Evolutionary conservation across 108 stramenopile genomes (phyloP).

Genomic region (Conticribra guillardii): DNA sequence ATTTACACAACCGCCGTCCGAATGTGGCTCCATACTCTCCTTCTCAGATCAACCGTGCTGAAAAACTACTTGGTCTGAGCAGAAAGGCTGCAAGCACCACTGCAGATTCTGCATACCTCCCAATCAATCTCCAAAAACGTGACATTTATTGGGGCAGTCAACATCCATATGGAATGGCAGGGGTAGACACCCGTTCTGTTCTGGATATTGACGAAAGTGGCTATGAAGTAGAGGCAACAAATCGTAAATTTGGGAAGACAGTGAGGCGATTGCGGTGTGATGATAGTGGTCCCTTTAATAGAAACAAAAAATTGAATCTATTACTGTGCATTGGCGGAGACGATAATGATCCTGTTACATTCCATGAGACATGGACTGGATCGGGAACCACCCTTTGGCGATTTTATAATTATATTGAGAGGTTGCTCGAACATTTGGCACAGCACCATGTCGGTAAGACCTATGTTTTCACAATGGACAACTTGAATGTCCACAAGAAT

Average conservation of each 20-base stretch:
- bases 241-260: slow-evolving; percentile 16
- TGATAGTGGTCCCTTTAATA: slow-evolving; percentile 11
- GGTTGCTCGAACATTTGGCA: slow-evolving; percentile 11
- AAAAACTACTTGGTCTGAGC: slow-evolving; percentile 2
- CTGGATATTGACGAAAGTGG: slow-evolving; percentile 28
- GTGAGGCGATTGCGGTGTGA: background rate
- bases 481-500: slow-evolving; percentile 37
- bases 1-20: slow-evolving; percentile 21
- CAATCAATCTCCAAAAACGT: slow-evolving; percentile 16
- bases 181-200: background rate
- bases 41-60: slow-evolving; percentile 13
- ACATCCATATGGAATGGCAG: slow-evolving; percentile 12
- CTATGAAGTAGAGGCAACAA: slow-evolving; percentile 14
- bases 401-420: slow-evolving; percentile 24
- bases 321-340: slow-evolving; percentile 28
- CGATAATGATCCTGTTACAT: background rate
- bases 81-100: slow-evolving; percentile 24
- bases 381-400: slow-evolving; percentile 20
- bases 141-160: slow-evolving; percentile 4
- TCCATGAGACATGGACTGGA: slow-evolving; percentile 10
- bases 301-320: slow-evolving; percentile 21
- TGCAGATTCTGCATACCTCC: slow-evolving; percentile 4
- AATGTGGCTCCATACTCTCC: slow-evolving; percentile 6
- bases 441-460: background rate
- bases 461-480: slow-evolving; percentile 37